Base-by-base conservation (phyloP, 345 rosid species). In the Dimocarpus longan region DNA sequence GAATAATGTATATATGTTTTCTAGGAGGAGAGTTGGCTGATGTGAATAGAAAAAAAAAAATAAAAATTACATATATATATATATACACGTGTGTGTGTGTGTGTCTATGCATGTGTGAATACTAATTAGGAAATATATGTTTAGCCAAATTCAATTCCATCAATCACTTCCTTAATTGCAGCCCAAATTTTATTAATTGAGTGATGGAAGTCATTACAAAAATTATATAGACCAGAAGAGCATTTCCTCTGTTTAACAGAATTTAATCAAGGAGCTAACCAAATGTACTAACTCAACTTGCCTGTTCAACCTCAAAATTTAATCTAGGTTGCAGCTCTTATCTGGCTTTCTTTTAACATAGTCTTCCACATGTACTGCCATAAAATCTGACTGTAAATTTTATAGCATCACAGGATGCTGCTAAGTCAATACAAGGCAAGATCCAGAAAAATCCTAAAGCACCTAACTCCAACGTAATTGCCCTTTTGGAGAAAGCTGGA, bases 401-500 rank as follows among this genome's bases (percentile, higher is more conserved):
- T 62, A 8, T n/a, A 10, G 66, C 65, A 62, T 16, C 28, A 78
- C 91, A 93, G 96, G 99, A 92, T 74, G 91, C 97, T 0, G 88
- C 91, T 10, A 90, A 86, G 81, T 92, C 92, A 79, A 91, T 95
- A 62, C 73, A 69, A 83, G 81, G 85, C 74, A 92, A 91, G 89
- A 93, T 93, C 67, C 84, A 87, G 88, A 89, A 91, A 87, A 93
- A 92, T 76, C 97, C 96, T 0, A 85, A 80, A 4, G 92, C 96
- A 0, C 90, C 80, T 78, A 92, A 90, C 88, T 93, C 93, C 85
- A 93, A 92, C 65, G 95, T 91, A 28, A 95, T 93, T 70, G 90
- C 97, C 21, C 67, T 93, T 76, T 84, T 88, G 0, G 90, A 84
- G 81, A 90, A 82, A 70, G 66, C 81, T 40, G 69, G 82, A 64